Percentiles rank a stretch among this genome's conserved stretches.
Conservation (phyloP, 148 eudicot species). For the Cornus controversa region DNA sequence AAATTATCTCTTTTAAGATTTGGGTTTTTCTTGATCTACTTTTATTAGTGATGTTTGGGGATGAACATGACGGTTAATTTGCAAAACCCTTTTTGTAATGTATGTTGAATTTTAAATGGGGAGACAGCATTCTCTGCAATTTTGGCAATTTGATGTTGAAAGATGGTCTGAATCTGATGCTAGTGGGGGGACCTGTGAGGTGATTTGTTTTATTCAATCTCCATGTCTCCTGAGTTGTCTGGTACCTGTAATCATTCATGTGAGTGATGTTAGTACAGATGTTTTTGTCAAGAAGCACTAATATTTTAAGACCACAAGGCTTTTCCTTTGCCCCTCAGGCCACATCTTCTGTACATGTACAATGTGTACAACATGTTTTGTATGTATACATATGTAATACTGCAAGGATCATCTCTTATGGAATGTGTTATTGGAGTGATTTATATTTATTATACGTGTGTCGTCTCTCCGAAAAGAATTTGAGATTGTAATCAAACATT, state of each 20-base stretch:
- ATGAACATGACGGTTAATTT: not conserved
- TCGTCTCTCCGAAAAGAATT: too few species aligned
- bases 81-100: not conserved
- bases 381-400: too few species aligned
- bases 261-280: not conserved
- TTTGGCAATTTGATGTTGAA: not conserved
- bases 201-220: not conserved
- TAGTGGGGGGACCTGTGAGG: not conserved
- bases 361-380: too few species aligned
- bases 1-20: not conserved
- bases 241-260: not conserved
- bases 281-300: not conserved
- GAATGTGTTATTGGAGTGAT: too few species aligned
- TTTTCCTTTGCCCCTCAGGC: too few species aligned
- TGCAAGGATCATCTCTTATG: too few species aligned
- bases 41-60: not conserved
- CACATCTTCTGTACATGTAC: too few species aligned
- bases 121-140: conserved; percentile 3
- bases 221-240: not conserved
- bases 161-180: not conserved
- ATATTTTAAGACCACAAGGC: too few species aligned
- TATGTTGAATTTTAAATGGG: not conserved
- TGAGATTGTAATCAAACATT: not conserved
- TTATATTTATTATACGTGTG: too few species aligned
- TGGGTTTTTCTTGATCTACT: not conserved